Evolutionary conservation across 2,329 filamentous ascomycete genomes (phyloP), one percentile per base, ranked within the genome.

Genomic region (Didymosphaeria variabile): DNA sequence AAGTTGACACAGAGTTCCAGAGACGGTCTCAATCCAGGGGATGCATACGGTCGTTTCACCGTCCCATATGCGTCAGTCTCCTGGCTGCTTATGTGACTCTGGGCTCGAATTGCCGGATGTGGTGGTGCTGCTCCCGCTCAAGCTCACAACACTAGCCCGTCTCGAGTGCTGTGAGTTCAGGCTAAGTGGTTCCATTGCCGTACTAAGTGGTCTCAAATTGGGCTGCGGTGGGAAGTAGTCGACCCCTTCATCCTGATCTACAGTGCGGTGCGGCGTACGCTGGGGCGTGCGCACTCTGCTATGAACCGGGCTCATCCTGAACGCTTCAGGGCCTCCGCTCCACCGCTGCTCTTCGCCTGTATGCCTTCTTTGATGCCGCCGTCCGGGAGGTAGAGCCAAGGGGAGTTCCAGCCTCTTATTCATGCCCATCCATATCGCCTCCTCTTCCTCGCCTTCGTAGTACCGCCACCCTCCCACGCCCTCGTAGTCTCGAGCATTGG

Each of bases 401-500:
- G 80, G 79, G 1, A 81, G 63, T 56, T 80, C 75, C 1, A 81
- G 69, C 15, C 79, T 64, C n/a, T 74, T 76, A 57, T 81, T 81
- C 65, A 81, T 79, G 58, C 75, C 74, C 67, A 81, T 77, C 80
- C 80, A 82, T 13, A 80, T 55, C 2, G 79, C 80, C 64, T 81
- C 79, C 46, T 82, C 80, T 5, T 80, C 78, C 1, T 77, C 75
- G 29, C 75, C 75, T 13, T 72, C 74, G 3, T 75, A 63, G 17
- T 77, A 69, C 47, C 76, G 68, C 77, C 77, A 79, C 1, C 80
- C 80, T 29, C 80, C 80, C 1, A 82, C 76, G 55, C 79, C 79
- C 59, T 82, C 80, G 53, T 77, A 82, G 62, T 82, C 80, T 36
- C 79, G 70, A 13, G 72, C 72, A 3, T 7, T 36, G 5, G 42